Evolutionary conservation across 164 flowering plant genomes (phyloP).

Genomic region (Platanus orientalis): DNA sequence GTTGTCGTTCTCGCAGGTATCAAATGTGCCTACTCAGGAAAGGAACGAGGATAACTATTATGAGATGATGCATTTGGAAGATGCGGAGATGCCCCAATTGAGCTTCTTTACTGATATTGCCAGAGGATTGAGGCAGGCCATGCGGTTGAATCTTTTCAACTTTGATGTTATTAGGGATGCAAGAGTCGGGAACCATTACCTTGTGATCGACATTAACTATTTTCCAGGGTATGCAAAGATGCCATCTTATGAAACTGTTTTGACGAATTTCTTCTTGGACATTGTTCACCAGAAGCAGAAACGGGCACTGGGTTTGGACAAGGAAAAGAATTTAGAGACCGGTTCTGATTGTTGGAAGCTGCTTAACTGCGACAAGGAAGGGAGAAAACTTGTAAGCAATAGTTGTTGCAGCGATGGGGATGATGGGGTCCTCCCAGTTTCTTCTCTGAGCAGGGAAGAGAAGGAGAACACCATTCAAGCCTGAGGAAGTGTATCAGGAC

Average conservation of each 20-base stretch:
- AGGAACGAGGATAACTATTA: conserved; percentile 33
- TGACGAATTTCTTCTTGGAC: conserved; percentile 69
- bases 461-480: conserved; percentile 19
- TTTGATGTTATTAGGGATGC: conserved; percentile 81
- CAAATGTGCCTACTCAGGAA: conserved; percentile 46
- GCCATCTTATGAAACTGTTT: conserved; percentile 65
- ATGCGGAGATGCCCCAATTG: conserved; percentile 58
- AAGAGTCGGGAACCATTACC: conserved; percentile 51
- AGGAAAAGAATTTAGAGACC: conserved; percentile 3
- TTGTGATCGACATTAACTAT: conserved; percentile 77
- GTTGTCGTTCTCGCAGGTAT: conserved; percentile 69
- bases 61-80: conserved; percentile 48
- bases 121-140: conserved; percentile 40
- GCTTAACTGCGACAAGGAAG: conserved; percentile 21
- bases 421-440: conserved; percentile 18
- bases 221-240: conserved; percentile 87
- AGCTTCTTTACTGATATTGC: conserved; percentile 56
- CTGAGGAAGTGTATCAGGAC: conserved; percentile 3
- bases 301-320: conserved; percentile 4
- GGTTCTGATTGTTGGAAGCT: background rate
- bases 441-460: conserved; percentile 17
- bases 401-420: conserved; percentile 26
- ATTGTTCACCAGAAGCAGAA: conserved; percentile 22
- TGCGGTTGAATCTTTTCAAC: conserved; percentile 60
- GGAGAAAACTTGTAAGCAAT: conserved; percentile 26